Base-by-base conservation (phyloP, 139 green algal species). In the Tetradesmus obliquus region DNA sequence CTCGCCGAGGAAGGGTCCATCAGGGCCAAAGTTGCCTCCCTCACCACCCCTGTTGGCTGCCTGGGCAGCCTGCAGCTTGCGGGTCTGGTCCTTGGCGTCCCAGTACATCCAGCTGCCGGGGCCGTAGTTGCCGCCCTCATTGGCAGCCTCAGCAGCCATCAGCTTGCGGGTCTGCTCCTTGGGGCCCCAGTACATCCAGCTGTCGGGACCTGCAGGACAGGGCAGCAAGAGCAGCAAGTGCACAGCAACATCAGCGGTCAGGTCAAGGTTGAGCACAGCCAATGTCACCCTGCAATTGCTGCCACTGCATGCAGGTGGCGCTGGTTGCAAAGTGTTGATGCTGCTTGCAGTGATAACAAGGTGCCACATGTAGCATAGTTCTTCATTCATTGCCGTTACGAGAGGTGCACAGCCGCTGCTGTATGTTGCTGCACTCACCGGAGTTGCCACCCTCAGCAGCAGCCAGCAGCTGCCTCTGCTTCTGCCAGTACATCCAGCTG, bases 391-490 rank as follows among this genome's bases (percentile, higher is more conserved):
- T 45, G 32, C 32, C 32, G 32, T 45, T 45, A 45, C 32, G 32
- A 1, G 32, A 45, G 32, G 32, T 45, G 71, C 17, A 79, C 13
- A 7, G 12, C 9, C 71, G 10, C 20, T 22, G 71, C 71, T 79
- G 57, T 66, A 9, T 66, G 1, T 12, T 20, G 15, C 15, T 19
- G 9, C n/a, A 32, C 22, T 32, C 72, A 81, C 72, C 72, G n/a
- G 13, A 81, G 72, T 45, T 81, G 72, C 72, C 72, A 20, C 72
- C 60, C 60, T 71, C 72, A 53, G 45, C 51, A 12, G 72, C 72
- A 81, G 22, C 72, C 72, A 81, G 72, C 72, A 81, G 72, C 72
- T 81, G 72, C 72, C 72, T 81, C 22, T 81, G 22, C 22, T 32
- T 32, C 22, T 45, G 72, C 72, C 72, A 81, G 20, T 53, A 81